These are phyloP conservation scores for Dactylella cylindrospora DNA, from an alignment of 2,329 filamentous ascomycete species.

Conservation along the genomic window DNA sequence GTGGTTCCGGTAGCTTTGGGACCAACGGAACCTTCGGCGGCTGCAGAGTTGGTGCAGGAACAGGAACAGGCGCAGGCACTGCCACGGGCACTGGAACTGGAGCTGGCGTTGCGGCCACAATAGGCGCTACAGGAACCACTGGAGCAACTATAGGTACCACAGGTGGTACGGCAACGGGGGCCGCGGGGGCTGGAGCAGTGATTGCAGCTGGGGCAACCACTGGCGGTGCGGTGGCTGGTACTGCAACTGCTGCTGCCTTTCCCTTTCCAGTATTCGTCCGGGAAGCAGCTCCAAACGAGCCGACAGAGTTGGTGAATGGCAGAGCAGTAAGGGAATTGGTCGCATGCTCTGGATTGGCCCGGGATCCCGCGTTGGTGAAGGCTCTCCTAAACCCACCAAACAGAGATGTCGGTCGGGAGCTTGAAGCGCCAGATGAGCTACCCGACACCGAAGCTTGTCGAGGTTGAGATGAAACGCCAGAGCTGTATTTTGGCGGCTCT, in stretches of 20 bases:
- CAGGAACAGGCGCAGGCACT: not conserved
- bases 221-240: not conserved
- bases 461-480: too few relatives aligned
- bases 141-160: not conserved
- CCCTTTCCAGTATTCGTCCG: constrained; percentile 33
- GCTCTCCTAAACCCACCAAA: constrained; percentile 25
- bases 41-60: not conserved
- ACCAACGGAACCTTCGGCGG: not conserved
- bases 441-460: too few relatives aligned
- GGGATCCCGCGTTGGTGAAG: not conserved
- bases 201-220: not conserved
- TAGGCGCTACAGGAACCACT: not conserved
- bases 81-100: not conserved
- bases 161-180: not conserved
- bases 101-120: not conserved
- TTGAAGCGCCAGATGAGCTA: not conserved
- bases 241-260: constrained; percentile 12
- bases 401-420: too few relatives aligned
- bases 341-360: constrained; percentile 7
- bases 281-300: not conserved
- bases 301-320: constrained; percentile 2
- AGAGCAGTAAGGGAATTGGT: not conserved
- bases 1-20: constrained; percentile 8
- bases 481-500: constrained; percentile 20
- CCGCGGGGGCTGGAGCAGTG: not conserved